phyloP scores from a whole-genome alignment of 2,329 filamentous ascomycete species.

The Didymellaceae sp. region DNA sequence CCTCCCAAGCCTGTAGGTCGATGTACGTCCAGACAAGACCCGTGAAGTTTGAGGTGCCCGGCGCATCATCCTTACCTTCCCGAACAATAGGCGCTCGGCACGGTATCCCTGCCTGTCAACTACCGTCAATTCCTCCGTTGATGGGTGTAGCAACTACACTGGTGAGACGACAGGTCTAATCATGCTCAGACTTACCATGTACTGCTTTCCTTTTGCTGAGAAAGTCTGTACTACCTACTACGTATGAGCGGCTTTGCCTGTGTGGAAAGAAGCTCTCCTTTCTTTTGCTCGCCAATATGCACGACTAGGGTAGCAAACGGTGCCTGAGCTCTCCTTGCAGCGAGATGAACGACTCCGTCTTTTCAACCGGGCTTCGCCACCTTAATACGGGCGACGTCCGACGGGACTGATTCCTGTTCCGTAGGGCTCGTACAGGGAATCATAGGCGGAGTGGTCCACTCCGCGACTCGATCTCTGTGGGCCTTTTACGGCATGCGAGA shows the following conservation, averaged over 20 bases:
- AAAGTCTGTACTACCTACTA: too few species aligned
- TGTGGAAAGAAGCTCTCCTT: not conserved
- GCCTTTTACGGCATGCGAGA: not conserved
- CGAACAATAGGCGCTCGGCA: constrained; percentile 1
- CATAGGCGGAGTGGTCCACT: not conserved
- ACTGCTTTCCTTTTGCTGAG: too few species aligned
- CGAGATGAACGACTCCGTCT: not conserved
- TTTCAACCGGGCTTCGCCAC: not conserved
- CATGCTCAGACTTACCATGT: too few species aligned
- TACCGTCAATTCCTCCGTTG: not conserved
- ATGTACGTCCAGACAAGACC: constrained; percentile 3
- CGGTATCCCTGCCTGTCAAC: not conserved
- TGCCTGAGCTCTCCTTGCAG: not conserved
- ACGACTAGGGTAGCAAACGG: not conserved
- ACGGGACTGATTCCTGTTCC: not conserved
- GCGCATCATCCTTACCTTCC: not conserved
- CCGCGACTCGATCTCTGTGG: not conserved
- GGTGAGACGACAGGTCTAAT: too few species aligned
- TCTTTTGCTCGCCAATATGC: not conserved
- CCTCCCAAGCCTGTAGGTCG: not conserved
- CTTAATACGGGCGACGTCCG: not conserved
- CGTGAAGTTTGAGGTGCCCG: not conserved
- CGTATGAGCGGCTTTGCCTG: too few species aligned
- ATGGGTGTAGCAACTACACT: not conserved
- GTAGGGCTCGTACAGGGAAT: not conserved